phyloP scores from a whole-genome alignment of 225 moss, liverwort and hornwort genomes.

The Asterella californica region DNA sequence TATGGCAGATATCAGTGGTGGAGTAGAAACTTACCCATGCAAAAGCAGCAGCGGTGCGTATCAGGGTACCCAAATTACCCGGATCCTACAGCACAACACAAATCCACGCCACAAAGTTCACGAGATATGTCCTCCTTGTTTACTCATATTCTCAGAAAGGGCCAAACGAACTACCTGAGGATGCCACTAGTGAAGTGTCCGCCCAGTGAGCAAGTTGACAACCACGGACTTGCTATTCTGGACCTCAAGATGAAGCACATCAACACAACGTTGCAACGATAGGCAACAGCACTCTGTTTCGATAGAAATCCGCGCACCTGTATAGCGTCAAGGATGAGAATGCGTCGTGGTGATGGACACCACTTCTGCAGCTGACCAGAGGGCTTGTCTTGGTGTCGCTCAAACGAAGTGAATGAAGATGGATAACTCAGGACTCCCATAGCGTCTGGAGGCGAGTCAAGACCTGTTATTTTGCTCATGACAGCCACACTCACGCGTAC shows the following conservation, averaged over 20 bases:
- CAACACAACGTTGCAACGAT: neutral
- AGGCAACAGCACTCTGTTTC: neutral
- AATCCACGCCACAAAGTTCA: neutral
- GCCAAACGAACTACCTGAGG: neutral
- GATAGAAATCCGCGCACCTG: constrained; percentile 40
- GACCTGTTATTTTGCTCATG: constrained; percentile 75
- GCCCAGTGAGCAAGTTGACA: neutral
- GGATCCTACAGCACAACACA: constrained; percentile 59
- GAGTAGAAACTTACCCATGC: constrained; percentile 54
- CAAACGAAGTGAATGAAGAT: constrained; percentile 53
- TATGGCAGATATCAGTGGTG: neutral
- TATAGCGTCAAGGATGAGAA: constrained; percentile 80
- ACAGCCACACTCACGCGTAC: constrained; percentile 70
- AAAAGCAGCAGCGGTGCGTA: constrained; percentile 86
- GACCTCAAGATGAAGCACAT: neutral
- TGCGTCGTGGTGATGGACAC: constrained; percentile 62
- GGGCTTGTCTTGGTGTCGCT: constrained; percentile 19
- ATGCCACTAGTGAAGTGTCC: neutral
- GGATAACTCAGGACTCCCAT: constrained; percentile 70
- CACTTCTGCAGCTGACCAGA: constrained; percentile 34
- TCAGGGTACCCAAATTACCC: constrained; percentile 82
- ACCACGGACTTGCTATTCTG: too few relatives aligned
- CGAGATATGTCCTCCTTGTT: too few relatives aligned
- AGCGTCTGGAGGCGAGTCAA: constrained; percentile 70
- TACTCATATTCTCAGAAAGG: neutral